Percentiles rank a stretch among this genome's conserved stretches.
phyloP scores from a whole-genome alignment of 2,329 filamentous ascomycete species.

The Trichoderma hamatum region DNA sequence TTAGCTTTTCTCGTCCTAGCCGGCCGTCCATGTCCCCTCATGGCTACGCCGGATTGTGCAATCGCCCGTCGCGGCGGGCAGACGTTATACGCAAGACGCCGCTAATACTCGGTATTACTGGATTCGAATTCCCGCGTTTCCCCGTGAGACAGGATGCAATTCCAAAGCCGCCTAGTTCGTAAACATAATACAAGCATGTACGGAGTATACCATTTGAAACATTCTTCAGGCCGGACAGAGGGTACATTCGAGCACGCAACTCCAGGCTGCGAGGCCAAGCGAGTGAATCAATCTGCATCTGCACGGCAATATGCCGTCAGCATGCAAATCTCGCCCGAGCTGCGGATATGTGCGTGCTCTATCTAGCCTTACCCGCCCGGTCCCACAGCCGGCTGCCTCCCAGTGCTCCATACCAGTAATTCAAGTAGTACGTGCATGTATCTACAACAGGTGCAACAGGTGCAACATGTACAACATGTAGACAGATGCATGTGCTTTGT shows the following conservation, averaged over 20 bases:
- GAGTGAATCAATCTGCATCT: slow-evolving; percentile 3
- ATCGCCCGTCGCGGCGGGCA: not conserved
- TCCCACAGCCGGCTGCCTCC: slow-evolving; percentile 16
- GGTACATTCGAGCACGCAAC: not conserved
- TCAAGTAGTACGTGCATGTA: not conserved
- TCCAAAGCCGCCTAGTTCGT: not conserved
- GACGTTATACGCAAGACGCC: not conserved
- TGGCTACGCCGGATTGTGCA: slow-evolving; percentile 16
- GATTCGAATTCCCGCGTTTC: not conserved
- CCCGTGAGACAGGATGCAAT: not conserved
- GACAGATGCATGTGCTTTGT: not conserved
- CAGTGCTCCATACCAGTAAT: not conserved
- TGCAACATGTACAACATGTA: not conserved
- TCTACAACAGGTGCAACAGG: too few relatives aligned
- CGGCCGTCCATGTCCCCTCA: not conserved
- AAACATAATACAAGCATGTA: not conserved
- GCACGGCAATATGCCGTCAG: slow-evolving; percentile 12
- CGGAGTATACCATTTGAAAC: not conserved
- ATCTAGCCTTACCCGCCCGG: slow-evolving; percentile 20
- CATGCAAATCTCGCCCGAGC: slow-evolving; percentile 17
- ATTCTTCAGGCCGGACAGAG: not conserved
- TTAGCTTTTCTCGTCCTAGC: slow-evolving; percentile 11
- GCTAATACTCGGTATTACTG: not conserved
- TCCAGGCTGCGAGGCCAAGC: not conserved
- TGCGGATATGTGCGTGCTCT: slow-evolving; percentile 3